Percentiles rank a stretch among this genome's conserved stretches.
Evolutionary conservation across 2,329 filamentous ascomycete genomes (phyloP).

Genomic region (Alternaria infectoria): DNA sequence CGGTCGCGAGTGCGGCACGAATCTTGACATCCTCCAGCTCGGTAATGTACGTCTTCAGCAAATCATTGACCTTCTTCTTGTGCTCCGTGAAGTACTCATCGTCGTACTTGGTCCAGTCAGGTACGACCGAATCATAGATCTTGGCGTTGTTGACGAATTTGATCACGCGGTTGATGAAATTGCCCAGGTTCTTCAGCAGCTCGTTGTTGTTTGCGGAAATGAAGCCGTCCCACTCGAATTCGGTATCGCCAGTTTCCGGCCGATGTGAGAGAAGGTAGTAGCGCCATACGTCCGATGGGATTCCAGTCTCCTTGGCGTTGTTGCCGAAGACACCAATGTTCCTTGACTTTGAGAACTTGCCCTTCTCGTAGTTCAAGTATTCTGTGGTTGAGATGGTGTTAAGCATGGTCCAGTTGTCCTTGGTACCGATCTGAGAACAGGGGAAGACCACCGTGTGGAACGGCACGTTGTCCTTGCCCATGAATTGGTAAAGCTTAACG

Average conservation of each 20-base stretch:
- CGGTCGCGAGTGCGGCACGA: constrained; percentile 67
- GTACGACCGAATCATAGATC: constrained; percentile 70
- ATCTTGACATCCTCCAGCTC: constrained; percentile 76
- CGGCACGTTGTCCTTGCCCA: constrained; percentile 89
- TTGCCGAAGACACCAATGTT: constrained; percentile 91
- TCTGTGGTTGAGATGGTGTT: constrained; percentile 89
- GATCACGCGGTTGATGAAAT: constrained; percentile 64
- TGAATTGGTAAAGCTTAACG: constrained; percentile 86
- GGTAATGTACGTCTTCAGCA: constrained; percentile 70
- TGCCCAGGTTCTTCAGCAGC: constrained; percentile 75
- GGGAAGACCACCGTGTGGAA: constrained; percentile 95
- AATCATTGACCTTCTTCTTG: constrained; percentile 68
- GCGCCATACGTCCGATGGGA: constrained; percentile 87
- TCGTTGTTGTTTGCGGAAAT: constrained; percentile 87
- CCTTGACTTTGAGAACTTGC: constrained; percentile 89
- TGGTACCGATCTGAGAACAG: constrained; percentile 81
- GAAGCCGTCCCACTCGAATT: constrained; percentile 89
- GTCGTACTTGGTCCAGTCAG: constrained; percentile 66
- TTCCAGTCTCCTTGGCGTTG: constrained; percentile 83
- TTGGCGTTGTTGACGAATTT: constrained; percentile 78
- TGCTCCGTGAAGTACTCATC: constrained; percentile 50
- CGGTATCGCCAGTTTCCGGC: constrained; percentile 83
- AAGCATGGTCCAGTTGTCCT: constrained; percentile 86
- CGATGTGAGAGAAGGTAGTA: constrained; percentile 88
- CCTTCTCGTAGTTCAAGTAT: constrained; percentile 56